Conservation (phyloP, 345 rosid species). For the Geranium rotundifolium region DNA sequence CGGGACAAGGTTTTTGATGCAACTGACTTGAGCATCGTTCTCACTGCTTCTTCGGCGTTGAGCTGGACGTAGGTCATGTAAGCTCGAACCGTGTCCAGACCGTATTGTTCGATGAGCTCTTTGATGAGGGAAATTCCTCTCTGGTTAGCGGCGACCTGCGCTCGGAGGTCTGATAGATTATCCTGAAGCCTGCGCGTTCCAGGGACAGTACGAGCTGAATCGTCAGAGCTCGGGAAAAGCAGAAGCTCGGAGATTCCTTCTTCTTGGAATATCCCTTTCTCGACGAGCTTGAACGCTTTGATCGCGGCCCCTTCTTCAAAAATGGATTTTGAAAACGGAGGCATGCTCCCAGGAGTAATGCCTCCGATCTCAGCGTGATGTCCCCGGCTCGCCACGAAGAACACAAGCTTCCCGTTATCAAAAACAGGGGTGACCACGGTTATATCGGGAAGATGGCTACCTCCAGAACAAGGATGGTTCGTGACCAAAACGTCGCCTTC, state of each 20-base stretch:
- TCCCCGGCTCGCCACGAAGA: conserved; percentile 96
- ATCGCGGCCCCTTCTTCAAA: conserved; percentile 98
- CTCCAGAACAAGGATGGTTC: conserved; percentile 93
- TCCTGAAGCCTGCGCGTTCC: conserved; percentile 86
- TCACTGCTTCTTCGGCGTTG: conserved; percentile 89
- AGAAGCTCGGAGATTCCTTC: conserved; percentile 78
- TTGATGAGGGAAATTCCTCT: conserved; percentile 80
- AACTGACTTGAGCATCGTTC: conserved; percentile 89
- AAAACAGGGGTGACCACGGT: conserved; percentile 94
- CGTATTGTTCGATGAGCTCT: conserved; percentile 80
- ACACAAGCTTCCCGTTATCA: conserved; percentile 58
- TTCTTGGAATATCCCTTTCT: conserved; percentile 73
- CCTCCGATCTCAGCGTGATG: conserved; percentile 99
- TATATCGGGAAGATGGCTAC: conserved; percentile 96
- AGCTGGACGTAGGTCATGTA: conserved; percentile 86
- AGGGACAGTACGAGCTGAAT: conserved; percentile 41
- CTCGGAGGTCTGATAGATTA: conserved; percentile 86
- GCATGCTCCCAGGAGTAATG: conserved; percentile 98
- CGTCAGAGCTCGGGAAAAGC: conserved; percentile 47
- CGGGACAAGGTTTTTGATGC: conserved; percentile 43
- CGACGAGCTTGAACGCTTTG: conserved; percentile 88
- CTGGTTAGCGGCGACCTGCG: conserved; percentile 96
- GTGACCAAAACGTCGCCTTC: conserved; percentile 92
- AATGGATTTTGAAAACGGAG: conserved; percentile 88
- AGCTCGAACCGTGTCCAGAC: conserved; percentile 75